Evolutionary conservation across 768 basidiomycete species (phyloP), one percentile per base, ranked within the genome.

Genomic region (Trametes punicea): DNA sequence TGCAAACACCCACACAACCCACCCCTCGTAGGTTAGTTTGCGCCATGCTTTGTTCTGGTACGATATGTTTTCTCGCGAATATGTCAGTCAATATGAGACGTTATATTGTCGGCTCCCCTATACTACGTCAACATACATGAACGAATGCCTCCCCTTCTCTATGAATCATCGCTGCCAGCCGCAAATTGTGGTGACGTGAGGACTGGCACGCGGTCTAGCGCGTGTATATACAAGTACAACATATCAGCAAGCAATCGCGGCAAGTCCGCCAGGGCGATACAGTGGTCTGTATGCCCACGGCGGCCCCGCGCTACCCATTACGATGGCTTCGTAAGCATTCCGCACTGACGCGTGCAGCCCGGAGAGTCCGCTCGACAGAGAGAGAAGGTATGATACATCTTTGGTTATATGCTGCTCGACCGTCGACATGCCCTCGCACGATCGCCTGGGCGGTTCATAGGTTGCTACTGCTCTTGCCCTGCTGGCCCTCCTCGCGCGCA

Each of bases 361-460:
- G n/a, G 39, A 33, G 40, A 9, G 40, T 41, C 40, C 40, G 40
- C 40, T 21, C 40, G 18, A n/a, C 10, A 6, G 46, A 31, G 29
- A 46, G 16, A 30, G 18, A 36, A 15, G 20, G 6, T 53, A 45
- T 53, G 42, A 52, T 53, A 53, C 51, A 53, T 44, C 44, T 36
- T 52, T 33, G 16, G 18, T 46, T 20, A 45, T 45, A 53, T 46
- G 33, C 42, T 46, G 10, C 5, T 11, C 40, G 27, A 18, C 23
- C 38, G 29, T 42, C 25, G 4, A 31, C 29, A 15, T 13, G 8
- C 31, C 7, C 9, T 21, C 23, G 10, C 47, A 8, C 41, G 4
- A 16, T 30, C 31, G 21, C n/a, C n/a, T 1, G 6, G 21, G 23
- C 25, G 9, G 23, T 23, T 40, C 34, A 55, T 20, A 55, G 36